Conservation (phyloP, 768 basidiomycete species). For the Leccinum disarticulatum region DNA sequence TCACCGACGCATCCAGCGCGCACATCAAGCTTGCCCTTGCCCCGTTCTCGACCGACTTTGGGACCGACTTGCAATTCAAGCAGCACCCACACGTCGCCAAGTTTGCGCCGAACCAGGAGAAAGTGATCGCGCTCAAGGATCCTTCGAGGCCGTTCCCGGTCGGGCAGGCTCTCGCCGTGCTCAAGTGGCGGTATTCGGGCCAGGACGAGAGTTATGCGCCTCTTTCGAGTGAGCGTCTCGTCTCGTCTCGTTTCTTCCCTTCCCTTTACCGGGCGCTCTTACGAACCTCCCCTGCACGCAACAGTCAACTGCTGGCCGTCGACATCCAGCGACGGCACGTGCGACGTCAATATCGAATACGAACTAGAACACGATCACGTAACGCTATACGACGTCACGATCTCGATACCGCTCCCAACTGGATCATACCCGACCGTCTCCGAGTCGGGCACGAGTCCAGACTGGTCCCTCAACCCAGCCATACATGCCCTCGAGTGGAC, state of each 20-base stretch:
- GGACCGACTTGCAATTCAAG: conserved; percentile 85
- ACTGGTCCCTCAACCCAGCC: conserved; percentile 80
- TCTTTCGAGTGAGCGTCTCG: conserved; percentile 67
- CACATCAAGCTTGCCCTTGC: conserved; percentile 70
- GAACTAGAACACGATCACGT: conserved; percentile 87
- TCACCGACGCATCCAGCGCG: conserved; percentile 72
- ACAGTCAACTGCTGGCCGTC: conserved; percentile 96
- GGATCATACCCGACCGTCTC: conserved; percentile 84
- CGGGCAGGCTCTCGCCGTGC: conserved; percentile 78
- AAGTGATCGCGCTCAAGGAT: conserved; percentile 84
- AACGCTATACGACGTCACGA: conserved; percentile 78
- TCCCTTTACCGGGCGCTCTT: too few species aligned
- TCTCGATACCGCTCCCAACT: conserved; percentile 70
- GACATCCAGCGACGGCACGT: conserved; percentile 87
- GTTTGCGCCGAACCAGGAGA: conserved; percentile 65
- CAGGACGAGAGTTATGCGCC: conserved; percentile 93
- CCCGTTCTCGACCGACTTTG: conserved; percentile 55
- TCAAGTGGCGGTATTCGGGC: conserved; percentile 91
- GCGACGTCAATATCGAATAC: conserved; percentile 95
- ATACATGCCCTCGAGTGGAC: conserved; percentile 66
- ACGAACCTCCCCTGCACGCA: too few species aligned
- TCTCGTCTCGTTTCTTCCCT: conserved; percentile 1
- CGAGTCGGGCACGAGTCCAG: conserved; percentile 52
- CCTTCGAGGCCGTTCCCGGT: conserved; percentile 81
- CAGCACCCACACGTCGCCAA: conserved; percentile 95